Evolutionary conservation across 495 filamentous ascomycete species (phyloP).

Genomic region (Penicillium herquei): DNA sequence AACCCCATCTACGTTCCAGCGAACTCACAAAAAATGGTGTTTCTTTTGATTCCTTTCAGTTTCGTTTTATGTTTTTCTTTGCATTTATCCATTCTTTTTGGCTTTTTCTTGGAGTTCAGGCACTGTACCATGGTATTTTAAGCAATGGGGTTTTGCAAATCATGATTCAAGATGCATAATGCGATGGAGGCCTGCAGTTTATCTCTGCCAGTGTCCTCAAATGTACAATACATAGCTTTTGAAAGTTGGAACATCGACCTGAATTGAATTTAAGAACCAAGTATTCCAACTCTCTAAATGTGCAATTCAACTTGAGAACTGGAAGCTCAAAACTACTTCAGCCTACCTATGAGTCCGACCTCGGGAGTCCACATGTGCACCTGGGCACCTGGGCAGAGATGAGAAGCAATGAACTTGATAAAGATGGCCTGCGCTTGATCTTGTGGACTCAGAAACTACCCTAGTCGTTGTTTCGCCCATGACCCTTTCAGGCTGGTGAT

Average conservation of each 20-base stretch:
- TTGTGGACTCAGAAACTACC: no score
- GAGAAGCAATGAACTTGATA: no score
- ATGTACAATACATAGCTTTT: not conserved
- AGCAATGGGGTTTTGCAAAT: not conserved
- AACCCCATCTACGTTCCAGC: not conserved
- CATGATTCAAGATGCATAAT: not conserved
- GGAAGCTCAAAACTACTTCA: no score
- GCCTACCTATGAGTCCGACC: no score
- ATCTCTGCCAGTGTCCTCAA: not conserved
- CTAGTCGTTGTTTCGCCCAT: no score
- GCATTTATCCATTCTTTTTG: not conserved
- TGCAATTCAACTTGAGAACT: no score
- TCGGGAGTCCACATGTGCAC: no score
- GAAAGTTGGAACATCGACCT: not conserved
- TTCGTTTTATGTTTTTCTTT: not conserved
- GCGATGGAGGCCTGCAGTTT: not conserved
- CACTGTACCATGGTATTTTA: not conserved
- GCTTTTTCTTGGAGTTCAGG: not conserved
- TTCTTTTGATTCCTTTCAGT: not conserved
- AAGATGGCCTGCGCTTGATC: no score
- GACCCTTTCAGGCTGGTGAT: no score
- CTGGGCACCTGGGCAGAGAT: no score
- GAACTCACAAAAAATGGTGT: not conserved
- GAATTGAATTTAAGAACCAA: no score
- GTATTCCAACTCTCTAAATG: no score